These are phyloP conservation scores for Dendrobium catenatum DNA, from an alignment of 106 monocot species.

Conservation along the genomic window DNA sequence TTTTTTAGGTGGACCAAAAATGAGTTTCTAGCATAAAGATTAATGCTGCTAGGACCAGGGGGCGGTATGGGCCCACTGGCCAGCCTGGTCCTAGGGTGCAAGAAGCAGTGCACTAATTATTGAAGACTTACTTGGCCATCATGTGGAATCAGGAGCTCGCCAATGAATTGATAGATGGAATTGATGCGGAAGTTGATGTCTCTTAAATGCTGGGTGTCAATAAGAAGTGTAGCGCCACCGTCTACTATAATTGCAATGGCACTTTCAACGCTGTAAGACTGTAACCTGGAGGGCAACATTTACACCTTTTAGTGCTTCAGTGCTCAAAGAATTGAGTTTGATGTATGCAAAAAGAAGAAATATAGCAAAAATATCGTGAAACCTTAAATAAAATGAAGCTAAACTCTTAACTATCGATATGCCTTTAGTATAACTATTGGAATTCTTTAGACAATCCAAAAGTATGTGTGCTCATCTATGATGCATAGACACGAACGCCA, in stretches of 20 bases:
- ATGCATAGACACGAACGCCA: no score
- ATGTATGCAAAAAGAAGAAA: no score
- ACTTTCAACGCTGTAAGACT: slow-evolving; percentile 48
- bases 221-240: slow-evolving; percentile 33
- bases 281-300: slow-evolving; percentile 28
- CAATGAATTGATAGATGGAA: slow-evolving; percentile 89
- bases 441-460: no score
- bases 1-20: no score
- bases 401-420: no score
- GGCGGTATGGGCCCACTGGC: background rate
- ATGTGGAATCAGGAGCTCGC: slow-evolving; percentile 55
- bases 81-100: background rate
- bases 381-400: no score
- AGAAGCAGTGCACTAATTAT: background rate
- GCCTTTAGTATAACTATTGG: no score
- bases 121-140: slow-evolving; percentile 38
- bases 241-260: slow-evolving; percentile 59
- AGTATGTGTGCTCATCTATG: no score
- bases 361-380: no score
- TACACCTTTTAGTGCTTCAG: background rate
- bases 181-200: slow-evolving; percentile 39
- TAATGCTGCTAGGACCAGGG: background rate
- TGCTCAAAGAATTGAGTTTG: no score
- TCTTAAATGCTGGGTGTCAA: slow-evolving; percentile 57
- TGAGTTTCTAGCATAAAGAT: background rate